Base-by-base conservation (phyloP, 495 filamentous ascomycete species). In the Bacidia gigantensis region DNA sequence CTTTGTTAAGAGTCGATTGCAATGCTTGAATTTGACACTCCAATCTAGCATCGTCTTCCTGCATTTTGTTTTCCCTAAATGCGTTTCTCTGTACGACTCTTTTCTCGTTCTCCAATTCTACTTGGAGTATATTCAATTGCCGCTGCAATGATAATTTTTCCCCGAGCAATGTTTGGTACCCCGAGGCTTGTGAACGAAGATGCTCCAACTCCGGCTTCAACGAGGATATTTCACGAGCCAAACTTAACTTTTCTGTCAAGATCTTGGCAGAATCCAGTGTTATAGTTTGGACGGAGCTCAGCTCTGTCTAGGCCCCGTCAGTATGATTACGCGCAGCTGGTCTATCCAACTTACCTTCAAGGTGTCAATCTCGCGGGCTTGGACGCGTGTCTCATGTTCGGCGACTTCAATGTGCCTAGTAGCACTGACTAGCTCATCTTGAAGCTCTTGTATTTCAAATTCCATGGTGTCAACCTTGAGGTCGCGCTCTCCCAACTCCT, bases 161-260 rank as follows among this genome's bases (percentile, higher is more conserved):
- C 1, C 81, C 69, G 23, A 89, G 69, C 5, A 83, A 64, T 3
- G 72, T 70, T 57, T 87, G 81, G 39, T 85, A 72, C 22, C 78
- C 76, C 14, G 73, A 67, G 21, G 77, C 73, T 63, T 94, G 86
- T 1, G 80, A 75, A 54, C 77, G 75, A 11, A 94, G 70, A 59
- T 87, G 81, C 49, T 94, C 86, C 7, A 93, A 56, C 61, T 95
- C 89, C 29, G 82, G 80, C 58, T 82, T 84, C 42, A 90, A 59
- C 22, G 70, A 67, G 22, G 80, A 71, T 9, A 95, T 62, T 58
- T 94, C 85, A 32, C 83, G 80, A 18, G 77, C 70, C 18, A 96
- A 71, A 1, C 77, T 74, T 10, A 84, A 66, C 59, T 94, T 95
- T 56, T 92, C 87, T 11, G 82, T 75, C 45, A 89, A 69, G 3